Percentiles rank a stretch among this genome's conserved stretches.
Conservation (phyloP, 2,329 filamentous ascomycete species). For the Nemania abortiva region DNA sequence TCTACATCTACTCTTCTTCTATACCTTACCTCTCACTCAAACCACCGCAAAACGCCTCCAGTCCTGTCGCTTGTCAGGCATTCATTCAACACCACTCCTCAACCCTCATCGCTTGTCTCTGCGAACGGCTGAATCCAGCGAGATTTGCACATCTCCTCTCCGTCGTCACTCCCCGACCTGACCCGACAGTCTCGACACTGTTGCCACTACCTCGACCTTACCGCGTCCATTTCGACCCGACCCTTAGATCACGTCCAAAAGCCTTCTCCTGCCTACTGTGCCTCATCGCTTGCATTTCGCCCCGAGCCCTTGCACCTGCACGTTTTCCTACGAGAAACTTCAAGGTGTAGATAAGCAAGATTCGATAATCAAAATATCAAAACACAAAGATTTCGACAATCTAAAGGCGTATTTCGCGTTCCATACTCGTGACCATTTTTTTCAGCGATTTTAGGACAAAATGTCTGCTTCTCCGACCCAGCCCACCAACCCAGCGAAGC, state of each 20-base stretch:
- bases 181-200: conserved; percentile 45
- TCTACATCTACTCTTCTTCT: neutral
- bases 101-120: conserved; percentile 44
- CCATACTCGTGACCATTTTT: conserved; percentile 31
- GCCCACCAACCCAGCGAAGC: conserved; percentile 82
- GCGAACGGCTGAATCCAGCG: conserved; percentile 46
- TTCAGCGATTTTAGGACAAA: conserved; percentile 57
- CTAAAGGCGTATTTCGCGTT: conserved; percentile 51
- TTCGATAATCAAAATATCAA: conserved; percentile 61
- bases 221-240: conserved; percentile 47
- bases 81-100: conserved; percentile 36
- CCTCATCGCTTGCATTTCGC: conserved; percentile 55
- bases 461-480: conserved; percentile 80
- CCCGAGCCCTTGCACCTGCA: conserved; percentile 84
- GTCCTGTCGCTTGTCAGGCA: conserved; percentile 26
- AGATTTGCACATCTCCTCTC: conserved; percentile 45
- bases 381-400: conserved; percentile 55
- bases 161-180: conserved; percentile 40
- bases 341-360: conserved; percentile 85
- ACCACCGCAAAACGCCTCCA: conserved; percentile 37
- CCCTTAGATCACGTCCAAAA: conserved; percentile 46
- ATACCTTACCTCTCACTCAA: conserved; percentile 25
- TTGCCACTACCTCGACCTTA: conserved; percentile 50
- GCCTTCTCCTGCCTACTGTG: conserved; percentile 45
- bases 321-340: conserved; percentile 90